phyloP scores from a whole-genome alignment of 176 grass and related monocot species.

The Eragrostis nindensis region DNA sequence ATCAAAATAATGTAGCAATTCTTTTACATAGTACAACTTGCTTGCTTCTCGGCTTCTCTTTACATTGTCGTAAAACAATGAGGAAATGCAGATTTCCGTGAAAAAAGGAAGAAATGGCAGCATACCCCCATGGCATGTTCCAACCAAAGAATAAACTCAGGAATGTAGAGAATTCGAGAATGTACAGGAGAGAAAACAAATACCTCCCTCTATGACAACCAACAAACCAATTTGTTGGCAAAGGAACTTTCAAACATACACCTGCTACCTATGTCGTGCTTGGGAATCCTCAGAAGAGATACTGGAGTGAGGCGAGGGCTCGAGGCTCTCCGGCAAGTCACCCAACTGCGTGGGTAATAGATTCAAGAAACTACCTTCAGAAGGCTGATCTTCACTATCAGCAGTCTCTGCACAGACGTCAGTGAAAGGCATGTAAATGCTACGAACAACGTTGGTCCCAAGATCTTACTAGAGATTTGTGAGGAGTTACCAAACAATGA shows the following conservation, averaged over 20 bases:
- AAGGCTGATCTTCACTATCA: slow-evolving; percentile 41
- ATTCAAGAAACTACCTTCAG: slow-evolving; percentile 56
- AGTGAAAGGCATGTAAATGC: slow-evolving; percentile 19
- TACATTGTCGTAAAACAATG: slow-evolving; percentile 23
- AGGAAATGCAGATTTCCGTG: slow-evolving; percentile 34
- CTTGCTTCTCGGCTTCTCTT: slow-evolving; percentile 10
- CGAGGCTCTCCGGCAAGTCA: slow-evolving; percentile 55
- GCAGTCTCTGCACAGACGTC: slow-evolving; percentile 42
- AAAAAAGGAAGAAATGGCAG: slow-evolving; percentile 5
- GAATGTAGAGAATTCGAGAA: slow-evolving; percentile 4
- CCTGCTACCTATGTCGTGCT: slow-evolving; percentile 44
- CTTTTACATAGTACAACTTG: slow-evolving; percentile 28
- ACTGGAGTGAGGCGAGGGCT: slow-evolving; percentile 61
- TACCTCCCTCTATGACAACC: slow-evolving; percentile 12
- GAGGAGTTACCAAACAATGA: slow-evolving; percentile 69
- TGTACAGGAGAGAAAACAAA: slow-evolving; percentile 44
- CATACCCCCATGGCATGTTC: slow-evolving; percentile 28
- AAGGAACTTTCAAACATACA: not conserved
- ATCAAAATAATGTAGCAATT: not conserved
- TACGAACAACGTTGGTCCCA: not conserved
- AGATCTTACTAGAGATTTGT: not conserved
- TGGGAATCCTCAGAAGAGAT: slow-evolving; percentile 61
- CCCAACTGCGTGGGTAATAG: slow-evolving; percentile 52
- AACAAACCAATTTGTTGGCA: not conserved
- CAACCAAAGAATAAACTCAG: slow-evolving; percentile 30